Percentiles rank a stretch among this genome's conserved stretches.
These are phyloP conservation scores for Phytophthora fragariaefolia DNA, from an alignment of 352 stramenopile species.

Conservation along the genomic window DNA sequence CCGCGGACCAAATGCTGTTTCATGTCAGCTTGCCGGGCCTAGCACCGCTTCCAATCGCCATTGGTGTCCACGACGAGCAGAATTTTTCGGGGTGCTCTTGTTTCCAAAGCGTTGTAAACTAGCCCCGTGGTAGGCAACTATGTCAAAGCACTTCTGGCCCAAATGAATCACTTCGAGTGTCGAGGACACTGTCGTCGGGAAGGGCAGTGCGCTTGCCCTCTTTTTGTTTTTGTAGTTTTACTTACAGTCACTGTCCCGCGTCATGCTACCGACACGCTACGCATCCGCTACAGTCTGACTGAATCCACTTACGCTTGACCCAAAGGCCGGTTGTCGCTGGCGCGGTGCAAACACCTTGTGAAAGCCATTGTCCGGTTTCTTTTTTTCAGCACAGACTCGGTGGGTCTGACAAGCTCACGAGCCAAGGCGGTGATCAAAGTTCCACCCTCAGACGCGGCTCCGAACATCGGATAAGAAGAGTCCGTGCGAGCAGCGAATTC, in stretches of 20 bases:
- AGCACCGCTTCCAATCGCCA: no score
- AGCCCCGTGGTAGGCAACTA: neutral
- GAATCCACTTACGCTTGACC: no score
- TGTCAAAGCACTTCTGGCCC: neutral
- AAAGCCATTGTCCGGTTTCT: no score
- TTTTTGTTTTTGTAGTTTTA: neutral
- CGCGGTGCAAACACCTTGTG: neutral
- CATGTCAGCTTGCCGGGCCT: neutral
- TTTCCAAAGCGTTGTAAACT: constrained; percentile 10
- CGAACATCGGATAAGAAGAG: constrained; percentile 21
- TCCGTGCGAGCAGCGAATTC: neutral
- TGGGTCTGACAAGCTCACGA: neutral
- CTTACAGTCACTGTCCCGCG: neutral
- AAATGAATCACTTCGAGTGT: neutral
- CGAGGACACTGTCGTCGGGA: neutral
- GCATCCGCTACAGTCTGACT: neutral
- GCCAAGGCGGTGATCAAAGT: neutral
- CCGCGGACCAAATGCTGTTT: neutral
- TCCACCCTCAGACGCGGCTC: constrained; percentile 2
- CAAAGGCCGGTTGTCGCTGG: no score
- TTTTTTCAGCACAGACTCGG: constrained; percentile 2
- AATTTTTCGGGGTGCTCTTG: neutral
- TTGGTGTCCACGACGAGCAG: no score
- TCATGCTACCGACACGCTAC: neutral
- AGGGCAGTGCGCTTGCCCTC: neutral